phyloP scores from a whole-genome alignment of 2,329 filamentous ascomycete genomes.

The Ascochyta rabiei region DNA sequence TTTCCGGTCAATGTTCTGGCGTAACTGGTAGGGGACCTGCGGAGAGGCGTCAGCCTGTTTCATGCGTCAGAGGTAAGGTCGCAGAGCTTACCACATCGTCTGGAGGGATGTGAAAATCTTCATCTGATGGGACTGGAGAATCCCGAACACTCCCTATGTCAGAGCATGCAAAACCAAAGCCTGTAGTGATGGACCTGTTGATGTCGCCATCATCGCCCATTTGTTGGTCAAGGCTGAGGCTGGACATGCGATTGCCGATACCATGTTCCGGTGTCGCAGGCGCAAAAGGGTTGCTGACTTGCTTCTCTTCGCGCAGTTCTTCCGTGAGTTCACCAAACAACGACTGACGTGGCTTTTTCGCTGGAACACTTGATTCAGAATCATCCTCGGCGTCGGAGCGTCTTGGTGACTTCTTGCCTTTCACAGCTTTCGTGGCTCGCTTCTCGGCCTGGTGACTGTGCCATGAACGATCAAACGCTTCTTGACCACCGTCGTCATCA shows the following conservation, averaged over 20 bases:
- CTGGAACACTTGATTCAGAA: conserved; percentile 1
- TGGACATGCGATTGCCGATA: conserved; percentile 21
- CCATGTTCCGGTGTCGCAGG: background rate
- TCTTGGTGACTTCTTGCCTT: conserved; percentile 17
- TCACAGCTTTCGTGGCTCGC: background rate
- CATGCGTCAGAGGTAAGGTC: background rate
- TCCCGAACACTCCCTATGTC: conserved; percentile 10
- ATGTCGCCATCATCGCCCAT: background rate
- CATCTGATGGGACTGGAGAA: conserved; percentile 21
- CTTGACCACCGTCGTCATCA: conserved; percentile 20
- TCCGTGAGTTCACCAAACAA: conserved; percentile 21
- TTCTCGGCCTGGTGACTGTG: background rate
- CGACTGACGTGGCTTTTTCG: conserved; percentile 23
- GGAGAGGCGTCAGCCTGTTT: background rate
- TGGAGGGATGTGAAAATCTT: conserved; percentile 17
- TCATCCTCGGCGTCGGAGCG: conserved; percentile 8
- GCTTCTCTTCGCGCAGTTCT: background rate
- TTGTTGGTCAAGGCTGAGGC: conserved; percentile 19
- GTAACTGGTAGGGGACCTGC: conserved; percentile 29
- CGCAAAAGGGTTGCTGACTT: background rate
- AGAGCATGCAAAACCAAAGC: conserved; percentile 12
- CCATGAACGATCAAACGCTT: conserved; percentile 18
- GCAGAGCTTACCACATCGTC: conserved; percentile 17
- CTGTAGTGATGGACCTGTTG: background rate
- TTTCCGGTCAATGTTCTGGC: conserved; percentile 31